Base-by-base conservation (phyloP, 768 basidiomycete species). In the Mycena crocata region DNA sequence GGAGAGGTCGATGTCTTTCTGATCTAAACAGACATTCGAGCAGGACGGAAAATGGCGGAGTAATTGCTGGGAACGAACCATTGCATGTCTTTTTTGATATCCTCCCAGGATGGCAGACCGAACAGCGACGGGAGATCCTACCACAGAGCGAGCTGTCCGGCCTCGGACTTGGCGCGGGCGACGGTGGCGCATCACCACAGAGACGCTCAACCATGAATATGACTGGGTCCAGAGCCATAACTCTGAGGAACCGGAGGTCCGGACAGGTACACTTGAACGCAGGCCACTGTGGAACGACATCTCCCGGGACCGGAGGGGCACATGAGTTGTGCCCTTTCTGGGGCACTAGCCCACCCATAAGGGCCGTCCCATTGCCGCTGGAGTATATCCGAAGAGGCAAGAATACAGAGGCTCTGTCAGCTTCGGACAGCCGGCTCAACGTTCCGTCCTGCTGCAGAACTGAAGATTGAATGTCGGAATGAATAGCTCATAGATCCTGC, bases 361-460 rank as follows among this genome's bases (percentile, higher is more conserved):
- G 44, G 44, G 7, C 44, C 44, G 8, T 45, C 24, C 44, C 44
- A 45, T 45, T 45, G 44, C 23, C 14, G 5, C 17, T 45, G 23
- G 24, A 45, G 23, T 24, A 45, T n/a, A 45, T 45, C 44, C 15
- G 40, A 42, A 42, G 9, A 30, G 26, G 57, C 57, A 9, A 58
- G 57, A 21, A 58, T 48, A 23, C 57, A 58, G 19, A 60, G 58
- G 24, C 9, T 31, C 40, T 49, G 30, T 60, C 58, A 8, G 34
- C 58, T 1, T 17, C 19, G 13, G 57, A 58, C 9, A 58, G 44
- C 4, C 28, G 44, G 12, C 24, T 23, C 5, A 14, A 9, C 2
- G 10, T 13, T 3, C 57, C 45, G 9, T 31, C 21, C 4, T 8
- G 28, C 3, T 45, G 19, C 5, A 15, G 45, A 12, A 49, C 17